Evolutionary conservation across 1,284 basidiomycete species (phyloP).

Genomic region (Cutaneotrichosporon daszewskae): DNA sequence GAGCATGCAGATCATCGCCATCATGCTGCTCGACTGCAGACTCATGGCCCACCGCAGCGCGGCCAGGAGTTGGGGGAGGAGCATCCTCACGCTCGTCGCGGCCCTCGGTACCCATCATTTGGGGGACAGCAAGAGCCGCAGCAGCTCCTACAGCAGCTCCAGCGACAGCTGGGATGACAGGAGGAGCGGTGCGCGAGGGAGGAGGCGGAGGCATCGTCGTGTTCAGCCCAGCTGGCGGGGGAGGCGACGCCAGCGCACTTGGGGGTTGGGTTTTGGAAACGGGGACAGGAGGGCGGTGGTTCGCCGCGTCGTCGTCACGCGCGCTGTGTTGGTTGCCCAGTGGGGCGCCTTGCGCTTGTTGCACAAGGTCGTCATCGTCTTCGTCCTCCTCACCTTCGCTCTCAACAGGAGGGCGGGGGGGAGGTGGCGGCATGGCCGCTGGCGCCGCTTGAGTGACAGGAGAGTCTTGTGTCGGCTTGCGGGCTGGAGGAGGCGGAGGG

Average conservation of each 20-base stretch:
- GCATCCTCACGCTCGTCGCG: conserved; percentile 16
- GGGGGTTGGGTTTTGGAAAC: too few relatives aligned
- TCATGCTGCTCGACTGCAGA: not conserved
- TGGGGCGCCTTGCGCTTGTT: conserved; percentile 19
- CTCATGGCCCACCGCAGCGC: not conserved
- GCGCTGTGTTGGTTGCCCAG: conserved; percentile 9
- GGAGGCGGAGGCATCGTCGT: conserved; percentile 5
- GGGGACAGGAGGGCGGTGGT: conserved; percentile 9
- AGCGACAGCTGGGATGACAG: not conserved
- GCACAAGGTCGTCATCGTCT: conserved; percentile 29
- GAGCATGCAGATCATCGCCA: not conserved
- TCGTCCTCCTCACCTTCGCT: conserved; percentile 28
- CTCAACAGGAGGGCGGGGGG: conserved; percentile 15
- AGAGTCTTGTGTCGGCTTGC: not conserved
- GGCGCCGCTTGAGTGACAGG: not conserved
- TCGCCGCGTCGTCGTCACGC: conserved; percentile 16
- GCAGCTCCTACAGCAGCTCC: too few relatives aligned
- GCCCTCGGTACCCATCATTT: too few relatives aligned
- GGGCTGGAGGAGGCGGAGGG: not conserved
- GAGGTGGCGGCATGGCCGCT: not conserved
- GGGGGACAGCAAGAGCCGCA: not conserved
- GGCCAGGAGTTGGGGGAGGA: conserved; percentile 9
- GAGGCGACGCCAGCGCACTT: too few relatives aligned
- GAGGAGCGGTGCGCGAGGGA: conserved; percentile 18
- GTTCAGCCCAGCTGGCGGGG: conserved; percentile 1